These are phyloP conservation scores for Lecanicillium sp. DNA, from an alignment of 2,329 filamentous ascomycete species.

Conservation along the genomic window DNA sequence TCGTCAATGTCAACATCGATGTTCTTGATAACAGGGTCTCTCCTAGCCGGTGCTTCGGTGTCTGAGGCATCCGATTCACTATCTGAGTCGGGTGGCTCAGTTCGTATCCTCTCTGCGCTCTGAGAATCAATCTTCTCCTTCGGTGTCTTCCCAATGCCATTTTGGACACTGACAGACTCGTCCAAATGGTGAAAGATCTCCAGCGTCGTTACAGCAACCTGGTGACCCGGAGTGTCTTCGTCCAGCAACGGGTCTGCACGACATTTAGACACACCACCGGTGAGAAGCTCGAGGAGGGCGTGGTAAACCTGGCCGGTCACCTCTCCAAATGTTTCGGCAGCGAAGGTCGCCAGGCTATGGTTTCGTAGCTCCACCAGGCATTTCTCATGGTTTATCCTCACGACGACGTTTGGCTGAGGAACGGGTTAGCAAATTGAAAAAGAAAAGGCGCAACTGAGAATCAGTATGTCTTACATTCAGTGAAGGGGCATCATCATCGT, in stretches of 20 bases:
- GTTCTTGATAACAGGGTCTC: slow-evolving; percentile 1
- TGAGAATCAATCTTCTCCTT: slow-evolving; percentile 37
- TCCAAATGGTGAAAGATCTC: slow-evolving; percentile 50
- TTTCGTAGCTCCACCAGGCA: slow-evolving; percentile 78
- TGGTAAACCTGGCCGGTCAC: slow-evolving; percentile 74
- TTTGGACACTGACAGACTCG: slow-evolving; percentile 43
- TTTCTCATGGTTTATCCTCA: slow-evolving; percentile 80
- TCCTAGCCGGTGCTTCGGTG: slow-evolving; percentile 7
- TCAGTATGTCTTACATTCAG: slow-evolving; percentile 40
- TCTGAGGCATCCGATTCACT: slow-evolving; percentile 19
- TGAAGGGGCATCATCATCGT: slow-evolving; percentile 34
- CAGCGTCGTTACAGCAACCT: slow-evolving; percentile 39
- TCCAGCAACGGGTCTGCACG: slow-evolving; percentile 43
- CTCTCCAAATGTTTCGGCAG: slow-evolving; percentile 60
- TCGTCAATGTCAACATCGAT: slow-evolving; percentile 13
- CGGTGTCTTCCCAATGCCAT: slow-evolving; percentile 49
- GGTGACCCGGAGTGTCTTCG: slow-evolving; percentile 20
- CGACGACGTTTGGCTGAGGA: slow-evolving; percentile 57
- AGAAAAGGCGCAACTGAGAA: too few species aligned
- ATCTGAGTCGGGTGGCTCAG: slow-evolving; percentile 19
- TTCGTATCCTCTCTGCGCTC: slow-evolving; percentile 41
- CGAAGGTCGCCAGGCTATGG: slow-evolving; percentile 65
- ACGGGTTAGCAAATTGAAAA: slow-evolving; percentile 17
- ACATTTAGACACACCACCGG: slow-evolving; percentile 61
- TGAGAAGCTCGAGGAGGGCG: slow-evolving; percentile 62